Conservation (phyloP, 1,139 yeast genomes). For the Pichia sp. region DNA sequence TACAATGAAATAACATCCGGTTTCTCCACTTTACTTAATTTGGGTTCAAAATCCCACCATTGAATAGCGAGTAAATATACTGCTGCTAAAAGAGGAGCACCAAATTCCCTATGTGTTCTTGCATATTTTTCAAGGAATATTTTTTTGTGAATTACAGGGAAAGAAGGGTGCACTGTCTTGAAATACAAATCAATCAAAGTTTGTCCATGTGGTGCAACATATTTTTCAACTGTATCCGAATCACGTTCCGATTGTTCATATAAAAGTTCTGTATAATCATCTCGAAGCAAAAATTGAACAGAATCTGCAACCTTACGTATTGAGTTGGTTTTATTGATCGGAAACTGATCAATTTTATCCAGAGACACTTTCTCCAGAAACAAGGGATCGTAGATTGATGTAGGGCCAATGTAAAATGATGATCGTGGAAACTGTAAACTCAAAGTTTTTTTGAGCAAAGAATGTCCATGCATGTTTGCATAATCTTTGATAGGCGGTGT, state of each 20-base stretch:
- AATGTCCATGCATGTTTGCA: slow-evolving; percentile 42
- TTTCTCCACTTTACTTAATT: slow-evolving; percentile 52
- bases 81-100: slow-evolving; percentile 71
- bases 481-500: slow-evolving; percentile 51
- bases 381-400: slow-evolving; percentile 58
- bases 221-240: slow-evolving; percentile 62
- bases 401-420: slow-evolving; percentile 68
- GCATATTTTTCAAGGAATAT: slow-evolving; percentile 72
- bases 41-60: slow-evolving; percentile 82
- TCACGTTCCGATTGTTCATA: slow-evolving; percentile 58
- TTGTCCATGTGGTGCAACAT: slow-evolving; percentile 74
- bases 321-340: slow-evolving; percentile 49
- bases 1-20: slow-evolving; percentile 60
- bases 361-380: slow-evolving; percentile 46
- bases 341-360: slow-evolving; percentile 59
- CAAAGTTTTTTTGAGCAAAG: slow-evolving; percentile 29
- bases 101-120: slow-evolving; percentile 67
- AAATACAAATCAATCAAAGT: slow-evolving; percentile 63
- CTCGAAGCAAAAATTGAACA: slow-evolving; percentile 61
- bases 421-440: slow-evolving; percentile 64
- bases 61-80: slow-evolving; percentile 69
- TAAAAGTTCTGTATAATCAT: slow-evolving; percentile 61
- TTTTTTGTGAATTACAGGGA: slow-evolving; percentile 69
- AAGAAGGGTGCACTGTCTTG: slow-evolving; percentile 68
- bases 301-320: slow-evolving; percentile 60